phyloP scores from a whole-genome alignment of 208 protist species.

The Trypanosoma avium region DNA sequence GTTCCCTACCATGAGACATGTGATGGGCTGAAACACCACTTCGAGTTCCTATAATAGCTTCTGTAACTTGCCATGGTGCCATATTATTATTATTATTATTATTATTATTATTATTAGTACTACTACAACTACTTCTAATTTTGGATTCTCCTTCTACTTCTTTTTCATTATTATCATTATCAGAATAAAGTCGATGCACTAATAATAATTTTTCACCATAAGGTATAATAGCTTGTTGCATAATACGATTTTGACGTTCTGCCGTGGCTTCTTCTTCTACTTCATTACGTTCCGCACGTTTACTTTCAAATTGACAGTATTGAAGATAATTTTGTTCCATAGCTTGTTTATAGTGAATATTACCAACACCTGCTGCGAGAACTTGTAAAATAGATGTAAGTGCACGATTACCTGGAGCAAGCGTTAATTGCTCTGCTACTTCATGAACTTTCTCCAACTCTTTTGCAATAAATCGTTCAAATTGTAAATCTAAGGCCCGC shows the following conservation, averaged over 20 bases:
- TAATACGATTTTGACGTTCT: constrained; percentile 84
- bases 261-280: constrained; percentile 64
- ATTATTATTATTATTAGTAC: not conserved
- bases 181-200: constrained; percentile 49
- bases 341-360: constrained; percentile 50
- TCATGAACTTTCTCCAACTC: constrained; percentile 46
- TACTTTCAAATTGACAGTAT: constrained; percentile 54
- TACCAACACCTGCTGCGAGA: constrained; percentile 69
- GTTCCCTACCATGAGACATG: constrained; percentile 57
- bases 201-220: constrained; percentile 72
- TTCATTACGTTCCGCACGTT: constrained; percentile 48
- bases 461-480: constrained; percentile 50
- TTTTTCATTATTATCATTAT: constrained; percentile 3
- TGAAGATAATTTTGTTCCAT: constrained; percentile 57
- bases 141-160: too few species aligned
- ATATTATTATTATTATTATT: constrained; percentile 29
- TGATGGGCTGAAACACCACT: constrained; percentile 73
- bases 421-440: constrained; percentile 34
- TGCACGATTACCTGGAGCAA: constrained; percentile 39
- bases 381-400: constrained; percentile 79
- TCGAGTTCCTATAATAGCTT: constrained; percentile 68
- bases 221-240: constrained; percentile 76
- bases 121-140: too few species aligned
- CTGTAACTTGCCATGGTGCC: constrained; percentile 67
- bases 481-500: constrained; percentile 35